These are phyloP conservation scores for Tillandsia leiboldiana DNA, from an alignment of 176 grass and related monocot species.

Conservation along the genomic window DNA sequence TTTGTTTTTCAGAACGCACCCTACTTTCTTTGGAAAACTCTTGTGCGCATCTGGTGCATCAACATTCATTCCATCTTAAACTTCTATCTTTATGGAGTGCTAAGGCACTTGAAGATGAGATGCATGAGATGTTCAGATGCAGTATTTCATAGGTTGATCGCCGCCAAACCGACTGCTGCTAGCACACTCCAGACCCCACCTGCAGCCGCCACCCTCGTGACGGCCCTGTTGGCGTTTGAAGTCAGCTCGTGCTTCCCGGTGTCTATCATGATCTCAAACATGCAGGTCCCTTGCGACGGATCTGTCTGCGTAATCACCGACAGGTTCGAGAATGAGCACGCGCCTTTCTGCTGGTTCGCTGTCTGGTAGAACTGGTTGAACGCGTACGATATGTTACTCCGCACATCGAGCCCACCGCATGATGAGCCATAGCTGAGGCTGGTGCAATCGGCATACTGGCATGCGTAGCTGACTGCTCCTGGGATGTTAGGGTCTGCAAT, in stretches of 20 bases:
- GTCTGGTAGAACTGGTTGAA: conserved; percentile 91
- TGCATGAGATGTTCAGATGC: no score
- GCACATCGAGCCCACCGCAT: conserved; percentile 43
- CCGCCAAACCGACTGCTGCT: no score
- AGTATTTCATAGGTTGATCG: no score
- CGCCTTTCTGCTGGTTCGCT: conserved; percentile 41
- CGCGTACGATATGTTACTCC: conserved; percentile 68
- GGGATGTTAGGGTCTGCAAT: conserved; percentile 24
- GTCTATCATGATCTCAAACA: conserved; percentile 74
- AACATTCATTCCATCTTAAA: no score
- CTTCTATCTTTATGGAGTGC: no score
- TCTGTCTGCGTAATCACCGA: conserved; percentile 52
- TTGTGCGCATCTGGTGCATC: no score
- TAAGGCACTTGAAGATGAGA: no score
- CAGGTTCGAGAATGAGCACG: conserved; percentile 59
- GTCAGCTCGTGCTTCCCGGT: conserved; percentile 40
- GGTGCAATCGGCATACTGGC: conserved; percentile 74
- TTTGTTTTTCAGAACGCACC: no score
- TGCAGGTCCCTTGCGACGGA: conserved; percentile 57
- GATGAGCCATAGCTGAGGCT: conserved; percentile 68
- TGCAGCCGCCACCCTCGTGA: background rate
- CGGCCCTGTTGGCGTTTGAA: background rate
- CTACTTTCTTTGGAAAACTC: no score
- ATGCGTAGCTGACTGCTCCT: conserved; percentile 41
- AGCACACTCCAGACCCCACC: background rate